Evolutionary conservation across 2,329 filamentous ascomycete species (phyloP).

Genomic region (Aspergillus fructus): DNA sequence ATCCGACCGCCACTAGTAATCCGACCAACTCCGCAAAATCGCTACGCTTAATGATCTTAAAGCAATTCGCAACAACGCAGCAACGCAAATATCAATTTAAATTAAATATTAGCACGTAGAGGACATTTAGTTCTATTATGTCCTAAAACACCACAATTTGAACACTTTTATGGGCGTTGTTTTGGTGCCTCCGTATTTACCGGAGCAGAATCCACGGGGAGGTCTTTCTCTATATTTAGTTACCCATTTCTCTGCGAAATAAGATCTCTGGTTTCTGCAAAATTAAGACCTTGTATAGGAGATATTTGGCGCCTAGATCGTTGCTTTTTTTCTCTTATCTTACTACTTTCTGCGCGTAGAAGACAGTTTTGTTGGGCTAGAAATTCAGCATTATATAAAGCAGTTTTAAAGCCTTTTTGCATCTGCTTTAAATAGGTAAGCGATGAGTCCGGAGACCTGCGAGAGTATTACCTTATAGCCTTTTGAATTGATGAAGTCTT

Average conservation of each 20-base stretch:
- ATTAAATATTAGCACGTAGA: not conserved
- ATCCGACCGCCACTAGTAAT: not conserved
- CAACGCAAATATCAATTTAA: not conserved
- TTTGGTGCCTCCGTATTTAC: not conserved
- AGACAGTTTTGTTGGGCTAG: not conserved
- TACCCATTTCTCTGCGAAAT: not conserved
- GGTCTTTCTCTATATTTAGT: not conserved
- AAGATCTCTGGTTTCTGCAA: no score
- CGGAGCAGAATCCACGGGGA: not conserved
- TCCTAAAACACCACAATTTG: not conserved
- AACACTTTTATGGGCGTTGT: constrained; percentile 3
- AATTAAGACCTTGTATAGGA: no score
- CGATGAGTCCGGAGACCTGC: not conserved
- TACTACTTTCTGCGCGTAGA: not conserved
- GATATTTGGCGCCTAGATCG: no score
- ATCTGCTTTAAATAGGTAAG: not conserved
- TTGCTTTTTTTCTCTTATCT: not conserved
- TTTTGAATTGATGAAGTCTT: constrained; percentile 6
- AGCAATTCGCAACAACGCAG: not conserved
- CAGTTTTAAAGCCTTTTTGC: not conserved
- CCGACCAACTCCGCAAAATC: not conserved
- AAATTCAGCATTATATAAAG: not conserved
- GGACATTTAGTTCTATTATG: constrained; percentile 5
- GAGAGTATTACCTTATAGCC: not conserved
- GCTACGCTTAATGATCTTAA: not conserved